Base-by-base conservation (phyloP, 1,284 basidiomycete genomes). In the Sphaerobolus stellatus region DNA sequence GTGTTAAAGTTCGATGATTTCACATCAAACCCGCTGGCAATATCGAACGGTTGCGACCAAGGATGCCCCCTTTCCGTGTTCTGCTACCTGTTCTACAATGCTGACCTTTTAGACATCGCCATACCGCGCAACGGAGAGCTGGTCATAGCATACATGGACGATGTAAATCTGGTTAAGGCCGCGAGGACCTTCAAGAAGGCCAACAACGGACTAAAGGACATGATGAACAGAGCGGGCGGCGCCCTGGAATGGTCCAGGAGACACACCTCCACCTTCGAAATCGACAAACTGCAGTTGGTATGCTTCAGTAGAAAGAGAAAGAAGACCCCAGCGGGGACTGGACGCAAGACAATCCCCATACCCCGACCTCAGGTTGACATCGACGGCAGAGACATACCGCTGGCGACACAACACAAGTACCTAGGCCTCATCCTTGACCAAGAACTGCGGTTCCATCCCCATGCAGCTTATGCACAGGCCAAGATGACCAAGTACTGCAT, bases 381-480 rank as follows among this genome's bases (percentile, higher is more conserved):
- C 7, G 25, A 30, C 0, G 48, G 52, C 14, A 46, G 51, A 9
- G 53, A 52, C 1, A 58, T 62, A n/a, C n/a, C 34, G 2, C 51
- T 63, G 5, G 14, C 55, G 9, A 38, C 33, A 8, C 53, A 50
- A 14, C 57, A 63, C n/a, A 71, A 70, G 43, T 70, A 70, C 46
- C 63, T 76, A 1, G 73, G 74, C 0, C 61, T 76, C 0, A 36
- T 65, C 6, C 16, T 78, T 0, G 73, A 78, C 59, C 58, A 64
- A 4, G 41, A 64, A 5, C 67, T 78, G 4, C 43, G 56, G 0
- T 77, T 66, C 58, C 59, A 62, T 8, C 58, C 67, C 28, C 75
- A 76, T 14, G 50, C 50, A 0, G 59, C 58, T 1, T 29, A 60
- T 0, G 72, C 68, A 0, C n/a, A 70, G 0, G 64, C 56, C 0